phyloP scores from a whole-genome alignment of 805 yeast species.

The Myxozyma udenii region DNA sequence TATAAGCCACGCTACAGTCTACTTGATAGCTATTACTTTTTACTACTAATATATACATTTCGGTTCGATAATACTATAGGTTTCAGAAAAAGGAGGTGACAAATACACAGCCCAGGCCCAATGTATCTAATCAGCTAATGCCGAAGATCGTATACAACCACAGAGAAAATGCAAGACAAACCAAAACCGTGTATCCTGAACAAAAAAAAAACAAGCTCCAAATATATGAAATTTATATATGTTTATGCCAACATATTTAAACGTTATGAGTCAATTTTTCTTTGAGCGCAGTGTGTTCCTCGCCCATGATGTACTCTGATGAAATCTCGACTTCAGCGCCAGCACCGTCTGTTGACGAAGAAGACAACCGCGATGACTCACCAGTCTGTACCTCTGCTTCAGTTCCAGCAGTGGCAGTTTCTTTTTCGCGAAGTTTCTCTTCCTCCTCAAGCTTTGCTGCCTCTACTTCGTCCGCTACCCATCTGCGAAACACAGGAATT shows the following conservation, averaged over 20 bases:
- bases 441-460: conserved; percentile 1
- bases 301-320: neutral
- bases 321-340: neutral
- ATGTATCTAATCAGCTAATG: too few species aligned
- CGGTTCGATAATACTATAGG: too few species aligned
- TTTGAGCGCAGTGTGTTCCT: neutral
- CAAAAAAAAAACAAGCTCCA: neutral
- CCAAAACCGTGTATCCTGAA: neutral
- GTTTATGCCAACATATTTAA: too few species aligned
- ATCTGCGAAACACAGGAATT: conserved; percentile 61
- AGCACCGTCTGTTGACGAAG: neutral
- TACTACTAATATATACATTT: too few species aligned
- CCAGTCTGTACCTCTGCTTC: neutral
- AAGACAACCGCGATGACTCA: neutral
- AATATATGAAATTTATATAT: too few species aligned
- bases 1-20: too few species aligned
- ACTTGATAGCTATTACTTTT: too few species aligned
- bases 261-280: neutral
- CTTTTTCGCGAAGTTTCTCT: neutral
- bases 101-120: too few species aligned
- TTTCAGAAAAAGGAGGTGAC: too few species aligned
- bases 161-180: neutral
- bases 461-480: conserved; percentile 48
- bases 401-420: neutral
- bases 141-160: neutral